Base-by-base conservation (phyloP, 139 green algal species). In the Haematococcus lacustris region DNA sequence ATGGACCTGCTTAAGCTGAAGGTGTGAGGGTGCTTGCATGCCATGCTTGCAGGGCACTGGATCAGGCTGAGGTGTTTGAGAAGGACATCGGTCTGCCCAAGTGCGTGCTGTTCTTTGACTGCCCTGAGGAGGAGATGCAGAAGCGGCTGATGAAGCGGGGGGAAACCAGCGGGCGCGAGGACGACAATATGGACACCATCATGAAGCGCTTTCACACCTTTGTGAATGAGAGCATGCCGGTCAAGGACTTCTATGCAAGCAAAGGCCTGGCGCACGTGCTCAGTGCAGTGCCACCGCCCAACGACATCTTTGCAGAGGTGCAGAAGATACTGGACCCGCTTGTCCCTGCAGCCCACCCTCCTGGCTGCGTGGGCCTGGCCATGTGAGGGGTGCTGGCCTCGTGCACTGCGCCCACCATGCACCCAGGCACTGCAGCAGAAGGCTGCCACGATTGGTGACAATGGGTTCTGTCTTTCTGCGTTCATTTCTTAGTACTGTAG, bases 101-200 rank as follows among this genome's bases (percentile, higher is more conserved):
- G 62, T 47, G 63, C 1, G 77, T 81, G 3, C 76, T 82, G 1
- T 85, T 85, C 73, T 79, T 82, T 35, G 80, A 81, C 51, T 84
- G 70, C 47, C 73, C 78, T 28, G 77, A 78, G 72, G 87, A 93
- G 6, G 87, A 89, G 50, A 96, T 97, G 91, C 81, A 90, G 82
- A 80, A 87, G 82, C 88, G 94, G 33, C 60, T 98, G 79, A 81
- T 98, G 38, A 84, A 89, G 39, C 85, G 93, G 51, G 87, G 92
- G 21, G 85, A 97, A 77, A 94, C 88, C 65, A 89, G 81, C 53
- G 94, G 94, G 0, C 84, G 94, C 41, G 88, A 86, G 40, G 94
- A 98, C 68, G 94, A 98, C 87, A 98, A 98, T 78, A 79, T 78
- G 3, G 89, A 93, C 51, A 97, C 91, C 35, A 98, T 98, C 75